Percentiles rank a stretch among this genome's conserved stretches.
Conservation (phyloP, 2,329 filamentous ascomycete species). For the Macrophomina tecta region DNA sequence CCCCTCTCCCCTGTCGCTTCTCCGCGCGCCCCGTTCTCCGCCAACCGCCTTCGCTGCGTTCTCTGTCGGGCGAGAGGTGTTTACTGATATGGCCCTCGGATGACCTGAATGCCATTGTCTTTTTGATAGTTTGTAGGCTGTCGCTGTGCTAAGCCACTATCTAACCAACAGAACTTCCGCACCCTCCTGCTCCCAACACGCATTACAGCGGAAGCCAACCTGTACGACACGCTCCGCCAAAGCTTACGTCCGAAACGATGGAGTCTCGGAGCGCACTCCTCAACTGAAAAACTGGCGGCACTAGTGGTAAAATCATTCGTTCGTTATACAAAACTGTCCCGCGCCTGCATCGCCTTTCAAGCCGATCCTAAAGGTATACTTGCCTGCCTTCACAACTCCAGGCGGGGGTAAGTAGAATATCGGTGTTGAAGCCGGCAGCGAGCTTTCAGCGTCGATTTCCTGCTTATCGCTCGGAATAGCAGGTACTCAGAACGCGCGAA, state of each 20-base stretch:
- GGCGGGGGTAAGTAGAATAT: background rate
- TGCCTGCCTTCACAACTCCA: background rate
- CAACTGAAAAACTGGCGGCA: background rate
- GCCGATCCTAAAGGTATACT: background rate
- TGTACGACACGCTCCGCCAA: background rate
- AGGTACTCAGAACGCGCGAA: too few relatives aligned
- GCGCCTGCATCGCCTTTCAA: background rate
- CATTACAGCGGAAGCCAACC: too few relatives aligned
- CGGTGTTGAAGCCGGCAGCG: background rate
- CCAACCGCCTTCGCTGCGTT: background rate
- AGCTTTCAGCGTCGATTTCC: background rate
- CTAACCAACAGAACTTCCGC: too few relatives aligned
- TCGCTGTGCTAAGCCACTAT: too few relatives aligned
- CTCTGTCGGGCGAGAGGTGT: background rate
- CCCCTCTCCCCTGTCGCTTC: background rate
- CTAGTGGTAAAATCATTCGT: background rate
- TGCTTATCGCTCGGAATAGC: background rate
- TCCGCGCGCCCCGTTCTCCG: background rate
- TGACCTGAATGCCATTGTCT: background rate
- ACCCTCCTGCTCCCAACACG: too few relatives aligned
- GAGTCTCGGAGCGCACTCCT: background rate
- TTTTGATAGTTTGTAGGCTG: too few relatives aligned
- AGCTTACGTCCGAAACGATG: constrained; percentile 18
- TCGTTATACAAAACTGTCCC: background rate
- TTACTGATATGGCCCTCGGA: constrained; percentile 13